Percentiles rank a stretch among this genome's conserved stretches.
phyloP scores from a whole-genome alignment of 257 asterid species.

The Lantana camara region DNA sequence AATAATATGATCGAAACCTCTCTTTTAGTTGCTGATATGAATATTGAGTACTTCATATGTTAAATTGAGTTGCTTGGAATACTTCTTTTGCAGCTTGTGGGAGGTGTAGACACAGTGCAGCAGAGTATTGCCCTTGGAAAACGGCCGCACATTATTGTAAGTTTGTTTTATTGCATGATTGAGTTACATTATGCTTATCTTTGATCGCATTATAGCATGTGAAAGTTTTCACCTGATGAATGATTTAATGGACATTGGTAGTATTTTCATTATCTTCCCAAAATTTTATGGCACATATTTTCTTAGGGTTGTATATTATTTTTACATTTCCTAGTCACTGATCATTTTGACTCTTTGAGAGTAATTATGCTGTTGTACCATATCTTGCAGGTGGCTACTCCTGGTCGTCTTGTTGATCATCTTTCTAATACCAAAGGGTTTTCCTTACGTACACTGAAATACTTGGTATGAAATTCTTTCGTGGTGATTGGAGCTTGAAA shows the following conservation, averaged over 20 bases:
- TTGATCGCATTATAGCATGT: background rate
- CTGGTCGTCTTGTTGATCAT: conserved; percentile 95
- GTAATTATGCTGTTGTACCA: background rate
- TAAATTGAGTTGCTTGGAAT: conserved; percentile 15
- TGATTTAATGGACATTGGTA: background rate
- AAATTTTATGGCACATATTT: background rate
- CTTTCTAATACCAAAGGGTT: conserved; percentile 89
- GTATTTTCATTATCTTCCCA: background rate
- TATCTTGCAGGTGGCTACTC: conserved; percentile 86
- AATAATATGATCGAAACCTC: background rate
- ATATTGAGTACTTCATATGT: background rate
- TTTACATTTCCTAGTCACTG: background rate
- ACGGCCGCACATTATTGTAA: conserved; percentile 88
- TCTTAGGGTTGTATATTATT: conserved; percentile 5
- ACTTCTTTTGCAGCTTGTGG: conserved; percentile 68
- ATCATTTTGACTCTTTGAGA: background rate
- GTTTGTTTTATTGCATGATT: conserved; percentile 30
- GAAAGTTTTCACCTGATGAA: background rate
- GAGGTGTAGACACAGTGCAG: conserved; percentile 76
- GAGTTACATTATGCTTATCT: conserved; percentile 1
- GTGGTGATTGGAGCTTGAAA: conserved; percentile 23
- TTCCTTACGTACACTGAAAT: conserved; percentile 70
- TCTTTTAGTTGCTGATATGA: background rate
- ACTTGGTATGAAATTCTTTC: conserved; percentile 58
- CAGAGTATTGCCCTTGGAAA: conserved; percentile 79